Evolutionary conservation across 352 stramenopile genomes (phyloP).

Genomic region (Phytophthora multivora): DNA sequence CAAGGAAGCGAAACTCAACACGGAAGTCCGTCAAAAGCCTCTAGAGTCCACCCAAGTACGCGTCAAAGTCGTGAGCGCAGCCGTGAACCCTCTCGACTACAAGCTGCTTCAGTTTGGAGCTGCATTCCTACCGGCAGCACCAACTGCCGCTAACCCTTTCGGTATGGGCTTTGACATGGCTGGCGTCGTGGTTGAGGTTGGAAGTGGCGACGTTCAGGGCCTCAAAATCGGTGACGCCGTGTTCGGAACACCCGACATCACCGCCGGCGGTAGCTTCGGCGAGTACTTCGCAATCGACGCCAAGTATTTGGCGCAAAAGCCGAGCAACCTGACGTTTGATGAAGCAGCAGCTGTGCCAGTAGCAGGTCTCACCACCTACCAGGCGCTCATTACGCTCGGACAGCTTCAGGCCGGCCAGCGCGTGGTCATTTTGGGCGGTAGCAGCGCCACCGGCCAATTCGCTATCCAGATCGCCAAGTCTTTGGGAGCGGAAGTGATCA

Average conservation of each 20-base stretch:
- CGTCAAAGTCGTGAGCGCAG: slow-evolving; percentile 30
- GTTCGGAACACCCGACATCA: slow-evolving; percentile 16
- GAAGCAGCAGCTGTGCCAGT: slow-evolving; percentile 39
- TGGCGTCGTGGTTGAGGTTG: slow-evolving; percentile 28
- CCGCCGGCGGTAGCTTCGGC: slow-evolving; percentile 25
- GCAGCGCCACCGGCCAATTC: slow-evolving; percentile 52
- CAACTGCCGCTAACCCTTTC: slow-evolving; percentile 15
- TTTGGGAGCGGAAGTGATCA: slow-evolving; percentile 32
- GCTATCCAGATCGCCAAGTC: slow-evolving; percentile 60
- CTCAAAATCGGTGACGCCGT: slow-evolving; percentile 31
- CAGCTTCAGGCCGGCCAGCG: slow-evolving; percentile 20
- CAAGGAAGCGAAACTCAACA: slow-evolving; percentile 25
- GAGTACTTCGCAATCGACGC: slow-evolving; percentile 38
- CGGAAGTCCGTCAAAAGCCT: slow-evolving; percentile 2
- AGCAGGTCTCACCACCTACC: slow-evolving; percentile 37
- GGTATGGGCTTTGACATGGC: slow-evolving; percentile 29
- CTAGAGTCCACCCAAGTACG: slow-evolving; percentile 23
- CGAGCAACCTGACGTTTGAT: slow-evolving; percentile 43
- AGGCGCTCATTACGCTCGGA: slow-evolving; percentile 30
- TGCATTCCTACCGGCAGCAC: slow-evolving; percentile 9
- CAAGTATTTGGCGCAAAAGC: slow-evolving; percentile 44
- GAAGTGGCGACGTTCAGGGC: slow-evolving; percentile 7
- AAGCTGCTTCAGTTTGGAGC: slow-evolving; percentile 19
- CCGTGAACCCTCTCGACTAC: slow-evolving; percentile 37
- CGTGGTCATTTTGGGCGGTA: slow-evolving; percentile 58